A percentile compares a stretch with the other conserved stretches of the same genome.
phyloP scores from a whole-genome alignment of 257 asterid species.

The Fraxinus pennsylvanica region DNA sequence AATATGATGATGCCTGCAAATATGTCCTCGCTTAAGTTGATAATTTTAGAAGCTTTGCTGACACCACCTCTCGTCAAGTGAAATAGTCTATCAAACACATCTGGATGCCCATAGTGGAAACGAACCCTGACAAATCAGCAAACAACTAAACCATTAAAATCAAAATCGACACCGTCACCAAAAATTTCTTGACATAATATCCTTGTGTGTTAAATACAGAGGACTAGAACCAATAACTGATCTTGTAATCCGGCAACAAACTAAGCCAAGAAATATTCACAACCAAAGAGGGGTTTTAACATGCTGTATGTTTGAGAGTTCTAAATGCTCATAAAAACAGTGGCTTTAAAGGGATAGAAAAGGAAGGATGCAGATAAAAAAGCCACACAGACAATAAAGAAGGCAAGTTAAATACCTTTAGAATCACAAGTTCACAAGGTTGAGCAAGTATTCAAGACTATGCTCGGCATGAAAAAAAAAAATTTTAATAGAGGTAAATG shows the following conservation, averaged over 20 bases:
- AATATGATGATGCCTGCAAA: slow-evolving; percentile 73
- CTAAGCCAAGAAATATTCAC: slow-evolving; percentile 6
- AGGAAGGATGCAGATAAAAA: not conserved
- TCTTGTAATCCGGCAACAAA: not conserved
- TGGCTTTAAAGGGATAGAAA: not conserved
- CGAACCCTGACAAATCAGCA: slow-evolving; percentile 74
- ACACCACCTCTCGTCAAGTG: slow-evolving; percentile 95
- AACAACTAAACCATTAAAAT: slow-evolving; percentile 21
- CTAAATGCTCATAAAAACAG: not conserved
- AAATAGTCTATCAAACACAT: slow-evolving; percentile 88
- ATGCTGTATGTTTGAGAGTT: not conserved
- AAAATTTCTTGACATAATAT: slow-evolving; percentile 17
- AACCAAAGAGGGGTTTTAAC: not conserved
- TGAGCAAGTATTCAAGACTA: too few relatives aligned
- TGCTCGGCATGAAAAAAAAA: not conserved
- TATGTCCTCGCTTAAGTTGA: slow-evolving; percentile 96
- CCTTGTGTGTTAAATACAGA: not conserved
- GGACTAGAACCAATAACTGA: slow-evolving; percentile 1
- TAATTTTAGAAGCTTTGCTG: slow-evolving; percentile 90
- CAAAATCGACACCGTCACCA: not conserved
- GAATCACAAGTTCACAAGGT: not conserved
- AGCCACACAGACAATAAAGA: not conserved
- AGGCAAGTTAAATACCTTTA: not conserved
- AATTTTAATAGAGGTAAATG: not conserved
- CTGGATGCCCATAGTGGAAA: slow-evolving; percentile 98